Evolutionary conservation across 345 rosid genomes (phyloP).

Genomic region (Barbarea vulgaris): DNA sequence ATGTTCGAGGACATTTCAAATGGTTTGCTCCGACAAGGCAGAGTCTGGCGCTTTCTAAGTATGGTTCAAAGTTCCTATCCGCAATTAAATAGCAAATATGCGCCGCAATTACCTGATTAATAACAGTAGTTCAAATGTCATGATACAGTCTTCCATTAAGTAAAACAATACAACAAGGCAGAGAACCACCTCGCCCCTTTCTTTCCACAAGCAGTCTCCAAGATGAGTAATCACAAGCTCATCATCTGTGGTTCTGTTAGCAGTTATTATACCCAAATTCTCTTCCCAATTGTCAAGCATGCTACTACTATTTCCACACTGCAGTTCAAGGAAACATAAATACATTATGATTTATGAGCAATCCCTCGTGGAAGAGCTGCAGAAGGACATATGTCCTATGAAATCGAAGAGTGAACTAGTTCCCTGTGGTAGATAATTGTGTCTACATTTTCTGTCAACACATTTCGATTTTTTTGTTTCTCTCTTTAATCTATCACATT

Average conservation of each 20-base stretch:
- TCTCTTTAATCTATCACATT: background rate
- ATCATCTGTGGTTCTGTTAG: conserved; percentile 95
- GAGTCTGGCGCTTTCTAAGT: conserved; percentile 71
- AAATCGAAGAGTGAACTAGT: conserved; percentile 9
- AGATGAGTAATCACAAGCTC: conserved; percentile 95
- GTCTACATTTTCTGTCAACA: background rate
- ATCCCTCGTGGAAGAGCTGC: background rate
- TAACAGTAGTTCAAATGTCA: conserved; percentile 35
- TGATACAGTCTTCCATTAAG: conserved; percentile 10
- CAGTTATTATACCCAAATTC: conserved; percentile 94
- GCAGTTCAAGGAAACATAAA: conserved; percentile 30
- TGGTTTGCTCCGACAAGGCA: conserved; percentile 84
- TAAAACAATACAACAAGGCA: conserved; percentile 16
- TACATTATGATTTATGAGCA: background rate
- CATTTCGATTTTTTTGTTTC: background rate
- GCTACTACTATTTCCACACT: conserved; percentile 68
- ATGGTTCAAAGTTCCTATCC: conserved; percentile 67
- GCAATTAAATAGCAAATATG: conserved; percentile 79
- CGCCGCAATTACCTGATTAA: conserved; percentile 62
- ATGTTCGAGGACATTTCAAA: conserved; percentile 74
- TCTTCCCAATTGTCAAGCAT: conserved; percentile 99
- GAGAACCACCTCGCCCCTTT: conserved; percentile 79
- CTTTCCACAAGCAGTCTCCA: conserved; percentile 98
- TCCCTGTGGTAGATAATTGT: background rate
- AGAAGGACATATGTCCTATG: conserved; percentile 4